phyloP scores from a whole-genome alignment of 495 filamentous ascomycete genomes.

The Penicillium verhagenii region DNA sequence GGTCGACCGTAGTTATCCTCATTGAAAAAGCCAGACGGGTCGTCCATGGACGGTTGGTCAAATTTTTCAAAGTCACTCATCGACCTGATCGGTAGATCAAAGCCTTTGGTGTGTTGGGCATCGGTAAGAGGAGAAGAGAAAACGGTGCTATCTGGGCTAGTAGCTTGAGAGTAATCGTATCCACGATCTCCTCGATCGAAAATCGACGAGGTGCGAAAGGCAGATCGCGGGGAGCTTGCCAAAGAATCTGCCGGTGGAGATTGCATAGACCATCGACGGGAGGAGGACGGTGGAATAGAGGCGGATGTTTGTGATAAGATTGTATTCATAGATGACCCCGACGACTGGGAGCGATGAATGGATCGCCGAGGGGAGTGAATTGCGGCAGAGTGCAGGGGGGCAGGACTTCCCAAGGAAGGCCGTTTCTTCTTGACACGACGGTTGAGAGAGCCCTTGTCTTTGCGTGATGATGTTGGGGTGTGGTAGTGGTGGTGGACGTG shows the following conservation, averaged over 20 bases:
- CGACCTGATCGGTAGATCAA: constrained; percentile 53
- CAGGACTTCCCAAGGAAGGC: constrained; percentile 49
- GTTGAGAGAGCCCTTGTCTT: constrained; percentile 47
- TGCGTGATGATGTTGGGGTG: constrained; percentile 50
- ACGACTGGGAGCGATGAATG: constrained; percentile 41
- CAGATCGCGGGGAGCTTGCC: constrained; percentile 79
- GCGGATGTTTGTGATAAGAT: constrained; percentile 64
- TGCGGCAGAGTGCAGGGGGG: constrained; percentile 58
- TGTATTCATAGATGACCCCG: constrained; percentile 52
- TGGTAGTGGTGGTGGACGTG: constrained; percentile 96
- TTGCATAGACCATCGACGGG: constrained; percentile 64
- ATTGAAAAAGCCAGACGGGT: constrained; percentile 15
- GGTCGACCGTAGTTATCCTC: constrained; percentile 25
- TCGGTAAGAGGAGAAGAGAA: constrained; percentile 48
- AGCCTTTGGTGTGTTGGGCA: constrained; percentile 48
- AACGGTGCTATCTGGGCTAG: constrained; percentile 69
- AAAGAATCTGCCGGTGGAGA: constrained; percentile 69
- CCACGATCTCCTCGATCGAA: constrained; percentile 67
- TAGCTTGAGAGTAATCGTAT: constrained; percentile 62
- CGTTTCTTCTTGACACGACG: constrained; percentile 73
- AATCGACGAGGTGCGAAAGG: constrained; percentile 67
- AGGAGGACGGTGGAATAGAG: constrained; percentile 50
- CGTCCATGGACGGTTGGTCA: constrained; percentile 9
- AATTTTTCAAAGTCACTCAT: constrained; percentile 28
- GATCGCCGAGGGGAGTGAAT: constrained; percentile 39